A percentile compares a stretch with the other conserved stretches of the same genome.
Conservation (phyloP, 208 protist genomes). For the Acanthamoeba castellanii region DNA sequence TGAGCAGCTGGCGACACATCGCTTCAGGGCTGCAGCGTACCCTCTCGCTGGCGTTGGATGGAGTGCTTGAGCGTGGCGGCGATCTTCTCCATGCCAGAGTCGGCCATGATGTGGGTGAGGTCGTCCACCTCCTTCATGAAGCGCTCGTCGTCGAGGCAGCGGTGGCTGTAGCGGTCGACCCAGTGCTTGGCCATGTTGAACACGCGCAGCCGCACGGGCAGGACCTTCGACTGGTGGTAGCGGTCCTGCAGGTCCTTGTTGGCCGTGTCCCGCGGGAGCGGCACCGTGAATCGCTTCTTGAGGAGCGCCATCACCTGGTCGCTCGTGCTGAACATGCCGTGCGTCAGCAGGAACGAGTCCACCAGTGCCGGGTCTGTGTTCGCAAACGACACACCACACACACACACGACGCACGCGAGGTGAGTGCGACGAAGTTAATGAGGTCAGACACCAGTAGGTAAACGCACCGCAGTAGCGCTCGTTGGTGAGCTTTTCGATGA, state of each 20-base stretch:
- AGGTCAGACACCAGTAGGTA: background rate
- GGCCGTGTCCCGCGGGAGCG: background rate
- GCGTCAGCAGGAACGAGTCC: conserved; percentile 59
- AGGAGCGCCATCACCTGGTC: conserved; percentile 43
- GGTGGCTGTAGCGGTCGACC: conserved; percentile 47
- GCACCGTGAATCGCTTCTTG: conserved; percentile 42
- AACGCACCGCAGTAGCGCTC: conserved; percentile 15
- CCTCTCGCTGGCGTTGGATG: conserved; percentile 38
- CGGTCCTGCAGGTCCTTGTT: conserved; percentile 30
- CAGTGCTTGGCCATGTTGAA: conserved; percentile 65
- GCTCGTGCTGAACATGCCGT: conserved; percentile 60
- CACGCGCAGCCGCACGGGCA: conserved; percentile 41
- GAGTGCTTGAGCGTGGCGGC: background rate
- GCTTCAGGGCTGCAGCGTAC: background rate
- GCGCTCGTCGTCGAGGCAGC: conserved; percentile 11
- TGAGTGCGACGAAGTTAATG: background rate
- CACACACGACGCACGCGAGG: background rate
- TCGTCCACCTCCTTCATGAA: conserved; percentile 53
- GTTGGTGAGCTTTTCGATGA: conserved; percentile 70
- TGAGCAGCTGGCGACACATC: background rate
- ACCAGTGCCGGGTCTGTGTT: conserved; percentile 20
- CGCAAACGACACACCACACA: background rate
- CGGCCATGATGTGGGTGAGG: conserved; percentile 14
- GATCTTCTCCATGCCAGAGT: conserved; percentile 27
- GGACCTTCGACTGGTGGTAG: conserved; percentile 12